Base-by-base conservation (phyloP, 805 yeast species). In the Candida nonsorbophila region DNA sequence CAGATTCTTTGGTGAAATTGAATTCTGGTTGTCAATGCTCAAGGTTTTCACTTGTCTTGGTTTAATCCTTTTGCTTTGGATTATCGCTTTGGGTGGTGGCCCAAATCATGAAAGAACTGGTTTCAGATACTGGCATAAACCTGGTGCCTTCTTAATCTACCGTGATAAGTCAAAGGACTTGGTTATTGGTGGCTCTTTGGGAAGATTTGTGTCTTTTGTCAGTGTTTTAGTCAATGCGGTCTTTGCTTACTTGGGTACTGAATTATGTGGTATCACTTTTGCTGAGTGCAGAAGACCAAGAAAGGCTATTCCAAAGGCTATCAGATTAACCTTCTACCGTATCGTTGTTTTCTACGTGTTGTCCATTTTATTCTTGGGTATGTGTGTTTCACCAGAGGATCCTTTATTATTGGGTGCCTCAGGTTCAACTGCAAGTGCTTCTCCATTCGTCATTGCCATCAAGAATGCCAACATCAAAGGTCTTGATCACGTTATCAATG, bases 361-460 rank as follows among this genome's bases (percentile, higher is more conserved):
- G 21, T 68, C 82, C 15, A 74, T 80, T 30, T 65, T 79, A 42
- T 55, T 81, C 34, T 58, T 83, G 39, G 85, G 86, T 25, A 66
- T 79, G 74, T 67, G 77, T 50, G 88, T 81, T 33, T 70, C 84
- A 20, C 72, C 72, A 35, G 64, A 63, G 38, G 78, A 77, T 47
- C 67, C 70, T 22, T 41, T 55, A 27, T 62, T 81, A 37, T 55
- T 72, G 41, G 47, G 53, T 31, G 77, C 77, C 10, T 67, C 74
- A 11, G 68, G 75, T 28, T 63, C 65, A 24, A 60, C 67, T 23
- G 86, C 88, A 3, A 69, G 80, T 22, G 87, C 90, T 13, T 81
- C 92, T 10, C 94, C 95, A 22, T 84, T 84, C 46, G 88, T 84
- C 30, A 78, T 84, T 47, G 95, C 94, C 27, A 79, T 84, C 46